Evolutionary conservation across 2,329 filamentous ascomycete genomes (phyloP).

Genomic region (Tolypocladium ophioglossoides): DNA sequence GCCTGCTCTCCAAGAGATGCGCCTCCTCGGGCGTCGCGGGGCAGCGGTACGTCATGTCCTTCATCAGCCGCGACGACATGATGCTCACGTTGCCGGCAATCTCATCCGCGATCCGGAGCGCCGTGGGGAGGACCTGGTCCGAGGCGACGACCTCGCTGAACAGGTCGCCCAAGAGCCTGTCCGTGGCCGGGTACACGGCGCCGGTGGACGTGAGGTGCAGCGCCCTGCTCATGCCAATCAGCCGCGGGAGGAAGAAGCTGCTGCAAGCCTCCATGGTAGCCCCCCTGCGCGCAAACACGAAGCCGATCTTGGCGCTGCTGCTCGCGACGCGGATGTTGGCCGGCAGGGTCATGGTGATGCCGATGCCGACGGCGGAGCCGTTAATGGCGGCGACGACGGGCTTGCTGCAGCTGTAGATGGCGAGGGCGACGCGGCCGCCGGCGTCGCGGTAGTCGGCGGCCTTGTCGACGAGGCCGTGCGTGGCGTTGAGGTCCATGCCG

Average conservation of each 20-base stretch:
- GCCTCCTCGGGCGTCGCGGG: conserved; percentile 53
- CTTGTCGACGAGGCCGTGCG: conserved; percentile 13
- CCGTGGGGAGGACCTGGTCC: conserved; percentile 51
- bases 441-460: conserved; percentile 32
- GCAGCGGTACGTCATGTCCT: conserved; percentile 58
- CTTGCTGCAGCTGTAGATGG: conserved; percentile 46
- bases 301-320: conserved; percentile 54
- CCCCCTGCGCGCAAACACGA: conserved; percentile 62
- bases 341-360: conserved; percentile 51
- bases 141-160: conserved; percentile 56
- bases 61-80: conserved; percentile 56
- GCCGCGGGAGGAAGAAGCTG: conserved; percentile 60
- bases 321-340: conserved; percentile 43
- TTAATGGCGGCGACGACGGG: conserved; percentile 49
- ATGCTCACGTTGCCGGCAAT: conserved; percentile 55
- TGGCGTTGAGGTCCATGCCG: conserved; percentile 42
- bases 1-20: conserved; percentile 56
- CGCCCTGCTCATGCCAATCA: conserved; percentile 55
- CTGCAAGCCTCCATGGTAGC: conserved; percentile 63
- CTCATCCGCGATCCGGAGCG: conserved; percentile 55
- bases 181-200: conserved; percentile 40
- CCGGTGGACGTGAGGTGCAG: conserved; percentile 60
- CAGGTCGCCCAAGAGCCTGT: conserved; percentile 44
- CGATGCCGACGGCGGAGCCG: conserved; percentile 48
- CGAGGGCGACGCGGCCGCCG: conserved; percentile 42